A percentile compares a stretch with the other conserved stretches of the same genome.
Conservation (phyloP, 352 stramenopile species). For the Phytophthora hybrid region DNA sequence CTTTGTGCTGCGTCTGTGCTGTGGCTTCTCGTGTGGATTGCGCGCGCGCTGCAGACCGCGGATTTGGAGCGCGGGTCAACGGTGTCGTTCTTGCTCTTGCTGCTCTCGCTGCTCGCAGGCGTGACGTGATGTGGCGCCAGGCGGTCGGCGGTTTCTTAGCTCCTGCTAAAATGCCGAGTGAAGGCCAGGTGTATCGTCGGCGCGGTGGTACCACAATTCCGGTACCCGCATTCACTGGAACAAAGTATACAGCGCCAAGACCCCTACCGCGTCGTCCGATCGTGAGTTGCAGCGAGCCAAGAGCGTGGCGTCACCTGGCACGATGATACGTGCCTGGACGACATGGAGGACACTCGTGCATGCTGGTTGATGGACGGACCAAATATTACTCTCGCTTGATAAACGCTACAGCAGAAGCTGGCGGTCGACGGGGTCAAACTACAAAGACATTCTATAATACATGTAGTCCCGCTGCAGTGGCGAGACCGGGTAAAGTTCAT, state of each 20-base stretch:
- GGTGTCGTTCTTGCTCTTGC: not conserved
- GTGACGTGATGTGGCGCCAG: not conserved
- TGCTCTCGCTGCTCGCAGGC: constrained; percentile 1
- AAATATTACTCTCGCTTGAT: no score
- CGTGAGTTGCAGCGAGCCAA: constrained; percentile 26
- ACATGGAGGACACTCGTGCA: not conserved
- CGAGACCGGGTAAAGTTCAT: not conserved
- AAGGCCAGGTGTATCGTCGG: constrained; percentile 31
- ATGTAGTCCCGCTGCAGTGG: not conserved
- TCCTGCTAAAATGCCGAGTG: constrained; percentile 26
- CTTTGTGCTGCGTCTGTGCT: not conserved
- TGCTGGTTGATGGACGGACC: no score
- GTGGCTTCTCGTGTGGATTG: not conserved
- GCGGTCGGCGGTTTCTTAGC: constrained; percentile 24
- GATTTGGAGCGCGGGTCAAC: not conserved
- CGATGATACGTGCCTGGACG: not conserved
- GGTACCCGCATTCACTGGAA: constrained; percentile 18
- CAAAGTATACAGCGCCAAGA: constrained; percentile 30
- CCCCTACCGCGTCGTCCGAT: constrained; percentile 36
- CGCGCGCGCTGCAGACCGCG: not conserved
- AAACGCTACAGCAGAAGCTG: not conserved
- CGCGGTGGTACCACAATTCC: not conserved
- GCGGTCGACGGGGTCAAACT: not conserved
- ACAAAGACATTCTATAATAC: not conserved
- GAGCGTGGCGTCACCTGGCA: constrained; percentile 5